Percentiles rank a stretch among this genome's conserved stretches.
phyloP scores from a whole-genome alignment of 257 asterid species.

The Knoxia roxburghii region DNA sequence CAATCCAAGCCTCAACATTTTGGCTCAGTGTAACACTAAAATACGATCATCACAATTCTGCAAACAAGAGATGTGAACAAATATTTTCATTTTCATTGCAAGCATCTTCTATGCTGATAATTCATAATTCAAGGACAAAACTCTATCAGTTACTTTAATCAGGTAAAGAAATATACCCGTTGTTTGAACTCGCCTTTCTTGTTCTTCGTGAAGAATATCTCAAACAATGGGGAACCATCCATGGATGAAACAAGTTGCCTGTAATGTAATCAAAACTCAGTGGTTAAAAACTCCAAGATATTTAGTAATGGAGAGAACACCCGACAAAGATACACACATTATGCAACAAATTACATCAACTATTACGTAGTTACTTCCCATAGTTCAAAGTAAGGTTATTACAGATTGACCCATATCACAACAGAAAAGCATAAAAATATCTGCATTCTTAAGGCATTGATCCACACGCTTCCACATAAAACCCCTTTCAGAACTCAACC shows the following conservation, averaged over 20 bases:
- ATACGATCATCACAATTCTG: background rate
- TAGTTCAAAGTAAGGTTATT: background rate
- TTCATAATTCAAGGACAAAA: constrained; percentile 2
- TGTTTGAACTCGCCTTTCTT: constrained; percentile 57
- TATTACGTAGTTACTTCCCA: background rate
- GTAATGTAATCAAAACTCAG: constrained; percentile 26
- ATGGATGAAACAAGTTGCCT: constrained; percentile 83
- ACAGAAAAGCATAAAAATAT: background rate
- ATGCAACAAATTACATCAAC: background rate
- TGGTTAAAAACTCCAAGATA: background rate
- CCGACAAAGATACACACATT: background rate
- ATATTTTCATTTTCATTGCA: background rate
- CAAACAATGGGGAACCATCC: constrained; percentile 81
- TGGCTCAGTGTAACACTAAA: background rate
- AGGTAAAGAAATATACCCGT: constrained; percentile 52
- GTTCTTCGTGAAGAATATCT: constrained; percentile 63
- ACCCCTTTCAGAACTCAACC: background rate
- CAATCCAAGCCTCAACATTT: background rate
- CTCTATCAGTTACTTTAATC: background rate
- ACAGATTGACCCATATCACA: background rate
- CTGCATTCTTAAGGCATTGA: background rate
- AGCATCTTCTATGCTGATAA: background rate
- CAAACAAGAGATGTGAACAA: background rate
- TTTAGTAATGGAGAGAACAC: background rate
- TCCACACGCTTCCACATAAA: background rate